Percentiles rank a stretch among this genome's conserved stretches.
These are phyloP conservation scores for Paecilomyces formosus DNA, from an alignment of 2,329 filamentous ascomycete genomes.

Conservation along the genomic window DNA sequence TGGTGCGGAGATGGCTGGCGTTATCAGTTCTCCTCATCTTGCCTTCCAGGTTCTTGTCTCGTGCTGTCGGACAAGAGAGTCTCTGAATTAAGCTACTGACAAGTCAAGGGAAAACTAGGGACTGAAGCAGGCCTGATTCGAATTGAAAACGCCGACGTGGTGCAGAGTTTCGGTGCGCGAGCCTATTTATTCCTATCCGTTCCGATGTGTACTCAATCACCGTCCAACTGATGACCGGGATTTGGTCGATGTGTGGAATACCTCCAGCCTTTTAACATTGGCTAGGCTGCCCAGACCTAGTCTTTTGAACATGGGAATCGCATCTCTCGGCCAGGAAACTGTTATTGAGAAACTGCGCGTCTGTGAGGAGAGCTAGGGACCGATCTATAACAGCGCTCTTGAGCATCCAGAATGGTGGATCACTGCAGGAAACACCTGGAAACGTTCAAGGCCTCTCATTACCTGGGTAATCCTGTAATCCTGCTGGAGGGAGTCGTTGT, in stretches of 20 bases:
- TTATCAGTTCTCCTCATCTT: neutral
- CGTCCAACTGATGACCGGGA: neutral
- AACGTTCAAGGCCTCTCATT: too few species aligned
- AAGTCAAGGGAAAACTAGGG: neutral
- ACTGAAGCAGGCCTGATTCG: neutral
- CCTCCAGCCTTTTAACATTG: neutral
- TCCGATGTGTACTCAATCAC: neutral
- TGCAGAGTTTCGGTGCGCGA: neutral
- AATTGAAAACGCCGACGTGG: neutral
- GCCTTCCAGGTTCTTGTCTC: neutral
- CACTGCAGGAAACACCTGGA: too few species aligned
- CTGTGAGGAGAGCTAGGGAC: neutral
- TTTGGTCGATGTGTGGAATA: neutral
- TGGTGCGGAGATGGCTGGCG: slow-evolving; percentile 13
- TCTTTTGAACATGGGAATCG: neutral
- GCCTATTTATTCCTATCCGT: neutral
- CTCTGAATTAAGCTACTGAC: neutral
- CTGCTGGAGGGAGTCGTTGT: too few species aligned
- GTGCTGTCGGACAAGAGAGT: neutral
- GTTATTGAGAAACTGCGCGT: neutral
- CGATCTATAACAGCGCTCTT: too few species aligned
- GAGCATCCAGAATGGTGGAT: too few species aligned
- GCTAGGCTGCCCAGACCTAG: neutral
- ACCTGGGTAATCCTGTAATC: too few species aligned
- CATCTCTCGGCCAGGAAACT: neutral